phyloP scores from a whole-genome alignment of 371 early-diverging fungal species.

The Neoconidiobolus thromboides region DNA sequence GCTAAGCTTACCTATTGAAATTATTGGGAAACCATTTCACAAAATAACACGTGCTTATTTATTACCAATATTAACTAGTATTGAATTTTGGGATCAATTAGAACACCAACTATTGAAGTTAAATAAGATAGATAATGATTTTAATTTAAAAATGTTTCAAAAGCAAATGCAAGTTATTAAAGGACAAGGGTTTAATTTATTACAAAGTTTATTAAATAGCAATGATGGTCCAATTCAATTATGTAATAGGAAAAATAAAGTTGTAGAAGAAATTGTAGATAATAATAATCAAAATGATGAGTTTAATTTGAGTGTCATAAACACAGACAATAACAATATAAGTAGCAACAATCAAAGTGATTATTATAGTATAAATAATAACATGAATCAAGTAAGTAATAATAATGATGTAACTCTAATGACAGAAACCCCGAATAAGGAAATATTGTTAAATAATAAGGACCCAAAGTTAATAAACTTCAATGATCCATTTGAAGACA shows the following conservation, averaged over 20 bases:
- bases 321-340: too few species aligned
- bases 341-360: too few species aligned
- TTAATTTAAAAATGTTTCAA: slow-evolving; percentile 56
- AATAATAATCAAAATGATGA: slow-evolving; percentile 9
- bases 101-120: slow-evolving; percentile 37
- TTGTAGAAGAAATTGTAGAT: slow-evolving; percentile 19
- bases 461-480: too few species aligned
- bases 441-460: too few species aligned
- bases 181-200: slow-evolving; percentile 71
- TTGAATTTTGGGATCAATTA: slow-evolving; percentile 62
- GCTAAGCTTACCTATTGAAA: slow-evolving; percentile 42
- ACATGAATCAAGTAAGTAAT: too few species aligned
- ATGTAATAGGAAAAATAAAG: slow-evolving; percentile 23
- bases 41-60: slow-evolving; percentile 37
- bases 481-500: too few species aligned
- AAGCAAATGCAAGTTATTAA: slow-evolving; percentile 65
- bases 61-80: slow-evolving; percentile 42
- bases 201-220: slow-evolving; percentile 39
- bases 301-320: too few species aligned
- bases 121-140: slow-evolving; percentile 49
- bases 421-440: too few species aligned
- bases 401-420: too few species aligned
- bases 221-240: slow-evolving; percentile 32
- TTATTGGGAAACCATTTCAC: slow-evolving; percentile 44
- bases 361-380: too few species aligned